Base-by-base conservation (phyloP, 140 eudicot genomes). In the Ambrosia hybrid region DNA sequence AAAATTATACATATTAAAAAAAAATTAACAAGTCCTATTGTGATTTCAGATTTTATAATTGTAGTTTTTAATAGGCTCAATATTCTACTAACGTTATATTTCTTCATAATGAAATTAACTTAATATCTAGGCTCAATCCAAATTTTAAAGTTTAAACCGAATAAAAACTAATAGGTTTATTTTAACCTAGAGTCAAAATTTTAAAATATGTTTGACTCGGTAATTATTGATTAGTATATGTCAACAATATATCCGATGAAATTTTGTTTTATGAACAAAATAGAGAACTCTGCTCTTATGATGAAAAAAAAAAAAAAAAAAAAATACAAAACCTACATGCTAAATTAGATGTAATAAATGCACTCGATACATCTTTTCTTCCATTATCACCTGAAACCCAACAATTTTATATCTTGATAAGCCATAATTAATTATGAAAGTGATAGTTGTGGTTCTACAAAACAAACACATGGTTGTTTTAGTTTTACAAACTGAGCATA, bases 251-350 rank as follows among this genome's bases (percentile, higher is more conserved):
- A 41, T 41, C 8, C 3, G 6, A 7, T 51, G 61, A 51, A 68
- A 68, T 2, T 30, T 68, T 30, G 34, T 12, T 21, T 11, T 6
- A 10, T 48, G 73, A 68, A 59, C 63, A 51, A 51, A 11, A 52
- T 6, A 4, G 3, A 12, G 14, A 14, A 38, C 30, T 33, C 9
- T 51, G n/a, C 15, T 34, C 5, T 21, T n/a, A 9, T 13, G 15
- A 68, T 34, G 64, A 36, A 36, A 57, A 41, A 21, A 21, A 21
- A 21, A 21, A 21, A 21, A 21, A 21, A 21, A 21, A 21, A 21
- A 21, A 48, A 70, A 70, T 9, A 36, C 52, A 26, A 4, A 16
- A 66, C 57, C 71, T 21, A 45, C 10, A 45, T 66, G 71, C 56
- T 57, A 66, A 45, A 43, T 15, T 43, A 66, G 71, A 43, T 14